phyloP scores from a whole-genome alignment of 225 moss, liverwort and hornwort genomes.

The Ulota crispa region DNA sequence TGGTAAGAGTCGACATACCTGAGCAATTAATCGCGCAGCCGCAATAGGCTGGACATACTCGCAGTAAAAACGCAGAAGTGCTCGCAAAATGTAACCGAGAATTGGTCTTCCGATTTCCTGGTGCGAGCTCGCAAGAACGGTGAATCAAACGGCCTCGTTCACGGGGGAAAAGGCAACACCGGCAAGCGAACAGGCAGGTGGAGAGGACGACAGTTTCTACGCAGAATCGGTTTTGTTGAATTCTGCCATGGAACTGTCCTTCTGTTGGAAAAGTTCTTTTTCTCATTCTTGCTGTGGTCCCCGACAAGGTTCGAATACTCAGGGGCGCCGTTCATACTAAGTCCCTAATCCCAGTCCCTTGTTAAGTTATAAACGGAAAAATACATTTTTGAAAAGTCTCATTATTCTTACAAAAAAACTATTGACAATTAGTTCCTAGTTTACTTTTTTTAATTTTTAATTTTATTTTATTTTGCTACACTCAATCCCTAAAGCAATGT shows the following conservation, averaged over 20 bases:
- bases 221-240: not conserved
- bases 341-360: too few relatives aligned
- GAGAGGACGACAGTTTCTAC: conserved; percentile 16
- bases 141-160: not conserved
- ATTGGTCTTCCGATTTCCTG: not conserved
- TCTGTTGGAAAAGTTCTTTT: not conserved
- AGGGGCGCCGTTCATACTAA: too few relatives aligned
- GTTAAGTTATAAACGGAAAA: too few relatives aligned
- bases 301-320: too few relatives aligned
- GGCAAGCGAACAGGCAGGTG: not conserved
- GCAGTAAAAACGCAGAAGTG: not conserved
- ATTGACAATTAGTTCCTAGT: too few relatives aligned
- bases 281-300: too few relatives aligned
- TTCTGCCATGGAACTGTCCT: not conserved
- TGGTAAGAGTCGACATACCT: not conserved
- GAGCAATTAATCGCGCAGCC: not conserved
- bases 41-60: not conserved
- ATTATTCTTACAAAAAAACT: too few relatives aligned
- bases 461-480: too few relatives aligned
- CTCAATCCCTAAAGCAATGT: too few relatives aligned
- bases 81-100: too few relatives aligned
- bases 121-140: not conserved
- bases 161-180: not conserved
- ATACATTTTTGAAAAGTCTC: too few relatives aligned
- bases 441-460: too few relatives aligned